phyloP scores from a whole-genome alignment of 75 land plant species.

The Isoetes taiwanensis region DNA sequence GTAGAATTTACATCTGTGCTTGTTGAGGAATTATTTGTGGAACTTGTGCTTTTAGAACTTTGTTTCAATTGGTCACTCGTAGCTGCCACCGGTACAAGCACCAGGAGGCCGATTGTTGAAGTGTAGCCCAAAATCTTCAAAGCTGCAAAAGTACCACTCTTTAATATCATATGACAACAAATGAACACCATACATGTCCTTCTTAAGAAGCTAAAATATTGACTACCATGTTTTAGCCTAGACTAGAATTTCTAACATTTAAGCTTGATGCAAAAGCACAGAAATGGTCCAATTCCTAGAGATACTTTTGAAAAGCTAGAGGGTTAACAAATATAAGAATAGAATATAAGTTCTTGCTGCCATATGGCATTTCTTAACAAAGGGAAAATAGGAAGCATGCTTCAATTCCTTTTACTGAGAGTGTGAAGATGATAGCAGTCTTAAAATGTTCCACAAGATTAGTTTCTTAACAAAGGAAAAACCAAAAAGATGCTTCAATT shows the following conservation, averaged over 20 bases:
- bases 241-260: background rate
- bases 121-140: conserved; percentile 50
- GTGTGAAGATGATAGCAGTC: background rate
- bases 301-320: too few species aligned
- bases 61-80: conserved; percentile 23
- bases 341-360: background rate
- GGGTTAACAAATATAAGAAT: too few species aligned
- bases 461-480: too few species aligned
- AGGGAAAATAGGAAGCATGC: background rate
- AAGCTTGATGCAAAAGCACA: background rate
- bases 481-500: background rate
- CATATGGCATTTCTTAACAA: background rate
- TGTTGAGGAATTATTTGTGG: background rate
- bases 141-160: conserved; percentile 21
- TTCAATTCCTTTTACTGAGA: background rate
- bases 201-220: background rate
- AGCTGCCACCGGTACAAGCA: conserved; percentile 60
- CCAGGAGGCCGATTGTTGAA: conserved; percentile 46
- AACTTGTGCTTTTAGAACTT: background rate
- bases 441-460: too few species aligned
- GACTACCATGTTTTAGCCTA: background rate
- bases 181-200: background rate
- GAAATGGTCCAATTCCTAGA: background rate
- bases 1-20: conserved; percentile 11
- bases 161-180: background rate